These are phyloP conservation scores for Neckera pumila DNA, from an alignment of 225 moss, liverwort and hornwort genomes.

Conservation along the genomic window DNA sequence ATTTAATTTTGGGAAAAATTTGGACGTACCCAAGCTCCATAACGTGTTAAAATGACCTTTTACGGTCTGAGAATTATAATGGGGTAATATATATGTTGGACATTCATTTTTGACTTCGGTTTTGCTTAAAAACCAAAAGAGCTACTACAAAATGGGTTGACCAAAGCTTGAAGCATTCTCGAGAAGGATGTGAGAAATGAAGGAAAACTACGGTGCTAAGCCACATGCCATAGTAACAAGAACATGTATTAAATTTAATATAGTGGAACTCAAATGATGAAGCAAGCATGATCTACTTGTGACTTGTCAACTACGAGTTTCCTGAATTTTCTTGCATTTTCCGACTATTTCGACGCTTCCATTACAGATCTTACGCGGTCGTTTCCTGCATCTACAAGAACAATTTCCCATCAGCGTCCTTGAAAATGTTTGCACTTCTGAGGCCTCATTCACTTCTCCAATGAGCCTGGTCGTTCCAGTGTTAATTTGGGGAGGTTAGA, in stretches of 20 bases:
- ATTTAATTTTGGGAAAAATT: background rate
- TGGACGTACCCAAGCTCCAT: rapidly evolving
- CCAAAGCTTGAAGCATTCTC: background rate
- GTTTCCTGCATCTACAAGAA: background rate
- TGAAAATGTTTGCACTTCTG: background rate
- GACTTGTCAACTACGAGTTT: no score
- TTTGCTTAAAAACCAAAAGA: background rate
- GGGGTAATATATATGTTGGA: rapidly evolving
- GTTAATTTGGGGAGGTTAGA: background rate
- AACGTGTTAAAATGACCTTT: background rate
- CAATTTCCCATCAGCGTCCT: background rate
- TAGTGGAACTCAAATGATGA: no score
- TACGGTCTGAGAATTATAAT: background rate
- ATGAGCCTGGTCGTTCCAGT: background rate
- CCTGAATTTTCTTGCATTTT: background rate
- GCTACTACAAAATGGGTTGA: no score
- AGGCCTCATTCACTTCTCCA: background rate
- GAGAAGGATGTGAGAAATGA: background rate
- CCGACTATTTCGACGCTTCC: rapidly evolving
- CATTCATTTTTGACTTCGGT: background rate
- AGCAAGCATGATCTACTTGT: no score
- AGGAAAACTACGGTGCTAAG: background rate
- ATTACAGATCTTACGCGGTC: rapidly evolving
- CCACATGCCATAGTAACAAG: no score
- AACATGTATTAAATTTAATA: no score